Base-by-base conservation (phyloP, 257 asterid species). In the Fraxinus americana region DNA sequence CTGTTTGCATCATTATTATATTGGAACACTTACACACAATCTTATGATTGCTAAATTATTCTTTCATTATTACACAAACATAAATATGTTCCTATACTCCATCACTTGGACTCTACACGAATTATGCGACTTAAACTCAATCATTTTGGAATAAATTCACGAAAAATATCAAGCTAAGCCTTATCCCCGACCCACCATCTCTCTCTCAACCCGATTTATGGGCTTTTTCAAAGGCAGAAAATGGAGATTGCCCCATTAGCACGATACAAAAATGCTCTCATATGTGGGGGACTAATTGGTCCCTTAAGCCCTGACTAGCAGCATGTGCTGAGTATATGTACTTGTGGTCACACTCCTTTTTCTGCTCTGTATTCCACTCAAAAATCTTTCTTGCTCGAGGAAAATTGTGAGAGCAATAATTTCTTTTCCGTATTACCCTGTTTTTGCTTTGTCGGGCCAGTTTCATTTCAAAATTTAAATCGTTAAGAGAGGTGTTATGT, bases 221-320 rank as follows among this genome's bases (percentile, higher is more conserved):
- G 63, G 34, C 34, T 27, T 63, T 63, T 63, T 4, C 10, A 10
- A 11, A 19, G 35, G 34, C 69, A 63, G 34, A 63, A 13, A 27
- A 63, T 63, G 16, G 35, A 63, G 69, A 27, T 63, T 63, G 69
- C 36, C 34, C 29, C 52, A 0, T 27, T 27, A 12, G 35, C 32
- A 4, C 11, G 34, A 1, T 43, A 11, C 69, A 25, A 63, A 25
- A 11, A 63, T 63, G 36, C 8, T 36, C 8, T 63, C 36, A 25
- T 35, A 36, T 12, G 67, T 74, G 79, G 76, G 76, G 70, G 41
- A 39, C 77, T 72, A 48, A 32, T 39, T 77, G 81, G 81, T 52
- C 71, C 81, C 63, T 27, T 16, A 30, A 70, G 25, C 69, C 69
- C 36, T 63, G 36, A 25, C 69, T 3, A 63, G 34, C 36, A 63